Base-by-base conservation (phyloP, 2,329 filamentous ascomycete genomes). In the Aspergillus sp. region DNA sequence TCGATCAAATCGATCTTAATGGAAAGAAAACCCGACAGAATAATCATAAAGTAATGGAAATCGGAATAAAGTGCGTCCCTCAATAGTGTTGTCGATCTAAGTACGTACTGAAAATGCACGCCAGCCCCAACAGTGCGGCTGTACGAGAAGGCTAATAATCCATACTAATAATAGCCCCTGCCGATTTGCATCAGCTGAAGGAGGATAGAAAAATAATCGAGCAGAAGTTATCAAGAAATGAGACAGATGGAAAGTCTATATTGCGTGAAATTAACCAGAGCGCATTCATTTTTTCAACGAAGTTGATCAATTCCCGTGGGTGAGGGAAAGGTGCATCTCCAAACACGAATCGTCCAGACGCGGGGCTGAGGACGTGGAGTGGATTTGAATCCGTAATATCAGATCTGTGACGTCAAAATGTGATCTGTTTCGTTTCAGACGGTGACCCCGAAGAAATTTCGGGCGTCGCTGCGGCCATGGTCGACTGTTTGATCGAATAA, bases 41-140 rank as follows among this genome's bases (percentile, higher is more conserved):
- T 21, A 31, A 23, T 37, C 35, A 37, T 37, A 23, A 37, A 25
- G 51, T 33, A 46, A 37, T 21, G 40, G 27, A 23, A 46, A 37
- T 23, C 11, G 39, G 21, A 54, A 44, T 19, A 35, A 23, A 45
- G 12, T 41, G 6, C 14, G 40, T 25, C 37, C 3, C 48, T 40
- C 48, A 50, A 50, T 50, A 50, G 48, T n/a, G 33, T 39, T 27
- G 48, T 25, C 48, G 48, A 50, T 50, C 48, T 12, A 23, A 40
- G n/a, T n/a, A 25, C 33, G 9, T 4, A 31, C 27, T 31, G 27
- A 31, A 31, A 31, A 31, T 14, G 19, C 11, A 25, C 23, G 12
- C 7, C 48, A 39, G 48, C 19, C 48, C 21, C 21, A 23, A 12
- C 17, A 21, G 39, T 33, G n/a, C 40, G 43, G 17, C 17, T 15